Conservation (phyloP, 352 stramenopile species). For the Phytopythium vexans region DNA sequence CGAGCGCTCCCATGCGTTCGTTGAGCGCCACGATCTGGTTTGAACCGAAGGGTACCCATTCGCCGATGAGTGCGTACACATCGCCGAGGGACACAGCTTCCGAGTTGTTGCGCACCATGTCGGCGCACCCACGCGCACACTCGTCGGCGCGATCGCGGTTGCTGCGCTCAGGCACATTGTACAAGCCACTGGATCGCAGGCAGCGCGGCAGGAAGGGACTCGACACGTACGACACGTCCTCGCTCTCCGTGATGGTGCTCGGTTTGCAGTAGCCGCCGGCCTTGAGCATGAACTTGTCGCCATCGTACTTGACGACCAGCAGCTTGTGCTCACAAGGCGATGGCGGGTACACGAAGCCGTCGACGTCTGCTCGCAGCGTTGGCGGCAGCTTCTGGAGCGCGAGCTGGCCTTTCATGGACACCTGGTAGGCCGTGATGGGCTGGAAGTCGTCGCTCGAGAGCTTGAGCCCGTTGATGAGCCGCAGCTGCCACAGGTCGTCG, state of each 20-base stretch:
- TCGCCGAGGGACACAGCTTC: constrained; percentile 95
- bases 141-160: constrained; percentile 92
- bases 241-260: constrained; percentile 94
- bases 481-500: constrained; percentile 92
- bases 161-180: constrained; percentile 80
- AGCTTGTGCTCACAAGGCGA: constrained; percentile 38
- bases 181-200: constrained; percentile 86
- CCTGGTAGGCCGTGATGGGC: constrained; percentile 95
- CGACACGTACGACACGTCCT: constrained; percentile 97
- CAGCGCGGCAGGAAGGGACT: constrained; percentile 96
- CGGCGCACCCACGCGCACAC: constrained; percentile 72
- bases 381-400: constrained; percentile 83
- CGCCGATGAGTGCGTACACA: constrained; percentile 95
- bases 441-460: constrained; percentile 93
- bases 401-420: constrained; percentile 86
- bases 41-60: constrained; percentile 97
- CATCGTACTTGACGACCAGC: constrained; percentile 54
- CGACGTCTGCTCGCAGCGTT: constrained; percentile 64
- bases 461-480: constrained; percentile 93
- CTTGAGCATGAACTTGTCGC: constrained; percentile 72
- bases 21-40: constrained; percentile 98
- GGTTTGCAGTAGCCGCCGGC: constrained; percentile 84
- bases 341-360: constrained; percentile 61
- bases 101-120: constrained; percentile 89
- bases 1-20: constrained; percentile 94